A percentile compares a stretch with the other conserved stretches of the same genome.
These are phyloP conservation scores for Globisporangium okanoganense DNA, from an alignment of 352 stramenopile species.

Conservation along the genomic window DNA sequence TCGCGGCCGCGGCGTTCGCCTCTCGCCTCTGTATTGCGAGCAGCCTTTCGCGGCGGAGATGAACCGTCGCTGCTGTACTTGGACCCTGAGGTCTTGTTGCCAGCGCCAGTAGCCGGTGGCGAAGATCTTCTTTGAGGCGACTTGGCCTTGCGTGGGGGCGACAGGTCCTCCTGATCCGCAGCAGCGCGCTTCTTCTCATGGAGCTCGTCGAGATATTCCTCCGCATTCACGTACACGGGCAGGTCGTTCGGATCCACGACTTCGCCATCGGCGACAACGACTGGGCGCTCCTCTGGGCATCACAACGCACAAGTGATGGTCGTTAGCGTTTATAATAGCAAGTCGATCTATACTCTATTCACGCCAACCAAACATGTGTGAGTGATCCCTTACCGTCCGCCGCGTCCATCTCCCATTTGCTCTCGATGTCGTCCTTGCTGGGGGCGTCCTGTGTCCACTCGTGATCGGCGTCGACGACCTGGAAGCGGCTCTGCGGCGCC, in stretches of 20 bases:
- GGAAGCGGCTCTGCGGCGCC: slow-evolving; percentile 21
- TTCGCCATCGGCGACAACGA: slow-evolving; percentile 43
- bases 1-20: background rate
- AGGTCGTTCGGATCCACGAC: slow-evolving; percentile 58
- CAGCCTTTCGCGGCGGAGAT: slow-evolving; percentile 13
- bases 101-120: background rate
- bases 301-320: background rate
- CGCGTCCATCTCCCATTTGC: slow-evolving; percentile 58
- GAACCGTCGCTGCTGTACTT: slow-evolving; percentile 19
- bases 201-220: slow-evolving; percentile 58
- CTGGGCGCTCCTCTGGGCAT: slow-evolving; percentile 37
- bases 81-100: background rate
- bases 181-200: slow-evolving; percentile 20
- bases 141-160: slow-evolving; percentile 39
- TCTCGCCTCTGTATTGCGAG: background rate
- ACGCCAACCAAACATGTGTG: too few species aligned
- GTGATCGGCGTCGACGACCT: slow-evolving; percentile 60
- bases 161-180: slow-evolving; percentile 35
- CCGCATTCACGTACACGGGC: slow-evolving; percentile 67
- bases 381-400: slow-evolving; percentile 41
- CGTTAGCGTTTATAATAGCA: background rate
- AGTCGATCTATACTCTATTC: background rate
- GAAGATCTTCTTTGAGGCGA: background rate
- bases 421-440: slow-evolving; percentile 42
- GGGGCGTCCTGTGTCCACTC: slow-evolving; percentile 47